phyloP scores from a whole-genome alignment of 768 basidiomycete genomes.

The Mycena alexandri region DNA sequence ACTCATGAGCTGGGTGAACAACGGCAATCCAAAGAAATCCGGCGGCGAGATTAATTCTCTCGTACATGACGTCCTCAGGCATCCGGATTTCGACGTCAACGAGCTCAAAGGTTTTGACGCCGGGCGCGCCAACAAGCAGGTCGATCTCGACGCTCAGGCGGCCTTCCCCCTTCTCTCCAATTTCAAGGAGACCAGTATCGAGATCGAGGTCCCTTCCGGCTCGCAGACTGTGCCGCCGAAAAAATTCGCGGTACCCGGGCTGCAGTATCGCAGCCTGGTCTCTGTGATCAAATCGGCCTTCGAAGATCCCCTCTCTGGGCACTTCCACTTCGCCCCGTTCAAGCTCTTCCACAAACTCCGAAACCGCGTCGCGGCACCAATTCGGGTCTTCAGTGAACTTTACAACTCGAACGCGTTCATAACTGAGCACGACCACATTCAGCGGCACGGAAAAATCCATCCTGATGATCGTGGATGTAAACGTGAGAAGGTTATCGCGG shows the following conservation, averaged over 20 bases:
- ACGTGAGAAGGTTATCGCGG: slow-evolving; percentile 41
- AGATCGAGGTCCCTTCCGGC: slow-evolving; percentile 45
- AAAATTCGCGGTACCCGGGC: slow-evolving; percentile 41
- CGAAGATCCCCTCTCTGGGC: slow-evolving; percentile 27
- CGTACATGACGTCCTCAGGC: slow-evolving; percentile 30
- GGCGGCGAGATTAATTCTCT: slow-evolving; percentile 31
- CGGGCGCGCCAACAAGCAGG: slow-evolving; percentile 34
- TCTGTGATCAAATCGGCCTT: slow-evolving; percentile 43
- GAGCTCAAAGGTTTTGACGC: slow-evolving; percentile 34
- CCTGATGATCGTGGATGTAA: slow-evolving; percentile 34
- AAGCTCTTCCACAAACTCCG: slow-evolving; percentile 35
- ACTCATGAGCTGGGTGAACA: slow-evolving; percentile 29
- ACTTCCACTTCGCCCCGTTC: slow-evolving; percentile 45
- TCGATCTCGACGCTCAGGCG: slow-evolving; percentile 26
- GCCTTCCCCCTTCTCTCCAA: slow-evolving; percentile 27
- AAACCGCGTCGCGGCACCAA: neutral
- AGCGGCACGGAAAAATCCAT: slow-evolving; percentile 36
- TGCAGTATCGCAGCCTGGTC: slow-evolving; percentile 43
- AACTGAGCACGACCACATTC: slow-evolving; percentile 37
- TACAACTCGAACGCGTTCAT: slow-evolving; percentile 41
- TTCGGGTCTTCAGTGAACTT: slow-evolving; percentile 34
- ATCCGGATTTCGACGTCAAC: slow-evolving; percentile 32
- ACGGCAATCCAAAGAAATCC: slow-evolving; percentile 34
- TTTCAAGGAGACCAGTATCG: slow-evolving; percentile 38
- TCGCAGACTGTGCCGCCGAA: slow-evolving; percentile 35